Conservation (phyloP, 805 yeast species). For the Ogataea philodendri region DNA sequence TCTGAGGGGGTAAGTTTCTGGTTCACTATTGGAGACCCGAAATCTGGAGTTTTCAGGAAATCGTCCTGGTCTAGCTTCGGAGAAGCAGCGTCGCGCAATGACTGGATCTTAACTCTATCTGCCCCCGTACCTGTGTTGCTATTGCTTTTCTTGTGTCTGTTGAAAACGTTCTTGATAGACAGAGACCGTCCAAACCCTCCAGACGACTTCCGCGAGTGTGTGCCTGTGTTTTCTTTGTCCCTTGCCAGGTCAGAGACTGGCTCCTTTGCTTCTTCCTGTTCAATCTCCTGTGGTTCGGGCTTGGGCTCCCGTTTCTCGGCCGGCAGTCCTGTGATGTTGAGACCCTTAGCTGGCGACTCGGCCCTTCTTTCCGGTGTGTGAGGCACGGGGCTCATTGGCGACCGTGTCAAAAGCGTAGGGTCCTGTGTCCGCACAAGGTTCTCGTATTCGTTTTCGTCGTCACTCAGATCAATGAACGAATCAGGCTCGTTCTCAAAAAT, state of each 20-base stretch:
- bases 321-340: constrained; percentile 25
- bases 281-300: too few species aligned
- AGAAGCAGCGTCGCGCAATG: constrained; percentile 18
- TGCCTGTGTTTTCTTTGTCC: constrained; percentile 17
- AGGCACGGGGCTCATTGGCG: too few species aligned
- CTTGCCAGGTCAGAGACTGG: constrained; percentile 4
- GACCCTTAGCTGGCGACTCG: constrained; percentile 17
- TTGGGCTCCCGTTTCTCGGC: too few species aligned
- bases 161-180: constrained; percentile 24
- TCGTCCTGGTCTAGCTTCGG: constrained; percentile 16
- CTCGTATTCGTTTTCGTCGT: constrained; percentile 15
- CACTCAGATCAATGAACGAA: constrained; percentile 20
- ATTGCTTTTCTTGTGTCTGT: constrained; percentile 30
- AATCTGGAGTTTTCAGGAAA: constrained; percentile 3
- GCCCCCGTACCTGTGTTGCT: constrained; percentile 8
- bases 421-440: too few species aligned
- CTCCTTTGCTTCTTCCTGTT: constrained; percentile 8
- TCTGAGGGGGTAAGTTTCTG: constrained; percentile 31
- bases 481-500: constrained; percentile 24
- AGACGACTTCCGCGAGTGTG: constrained; percentile 21
- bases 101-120: constrained; percentile 16
- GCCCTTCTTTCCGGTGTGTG: constrained; percentile 19
- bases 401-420: too few species aligned
- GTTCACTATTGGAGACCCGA: constrained; percentile 8
- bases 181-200: constrained; percentile 25